Evolutionary conservation across 1,139 yeast genomes (phyloP).

Genomic region (Candida sp.): DNA sequence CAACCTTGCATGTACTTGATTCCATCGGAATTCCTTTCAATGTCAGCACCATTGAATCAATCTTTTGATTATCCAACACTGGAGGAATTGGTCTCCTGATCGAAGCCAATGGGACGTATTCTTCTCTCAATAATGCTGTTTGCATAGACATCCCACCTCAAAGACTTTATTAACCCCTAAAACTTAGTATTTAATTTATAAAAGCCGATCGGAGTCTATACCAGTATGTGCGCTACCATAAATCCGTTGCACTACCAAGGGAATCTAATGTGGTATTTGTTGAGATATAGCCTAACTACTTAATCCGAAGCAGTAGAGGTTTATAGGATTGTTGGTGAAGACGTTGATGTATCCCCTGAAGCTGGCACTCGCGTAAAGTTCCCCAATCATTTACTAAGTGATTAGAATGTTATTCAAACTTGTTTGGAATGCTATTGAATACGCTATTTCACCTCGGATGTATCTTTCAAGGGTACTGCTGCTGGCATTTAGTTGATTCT

Average conservation of each 20-base stretch:
- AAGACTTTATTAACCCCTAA: not conserved
- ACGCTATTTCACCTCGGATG: too few relatives aligned
- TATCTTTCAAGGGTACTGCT: too few relatives aligned
- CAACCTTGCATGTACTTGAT: slow-evolving; percentile 58
- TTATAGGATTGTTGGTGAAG: not conserved
- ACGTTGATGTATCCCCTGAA: not conserved
- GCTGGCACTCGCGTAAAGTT: not conserved
- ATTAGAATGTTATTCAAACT: too few relatives aligned
- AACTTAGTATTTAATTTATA: too few relatives aligned
- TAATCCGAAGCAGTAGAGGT: too few relatives aligned
- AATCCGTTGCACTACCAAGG: not conserved
- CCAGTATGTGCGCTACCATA: not conserved
- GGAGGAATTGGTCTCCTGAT: slow-evolving; percentile 84
- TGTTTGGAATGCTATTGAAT: too few relatives aligned
- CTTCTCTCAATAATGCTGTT: slow-evolving; percentile 38
- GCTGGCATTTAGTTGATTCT: not conserved
- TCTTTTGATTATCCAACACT: slow-evolving; percentile 67
- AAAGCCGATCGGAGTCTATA: too few relatives aligned
- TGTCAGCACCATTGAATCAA: slow-evolving; percentile 77
- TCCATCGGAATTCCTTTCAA: slow-evolving; percentile 61
- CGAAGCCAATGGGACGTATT: slow-evolving; percentile 58
- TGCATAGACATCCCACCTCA: slow-evolving; percentile 31
- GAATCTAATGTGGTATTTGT: too few relatives aligned
- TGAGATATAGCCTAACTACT: too few relatives aligned
- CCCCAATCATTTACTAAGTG: too few relatives aligned